phyloP scores from a whole-genome alignment of 2,329 filamentous ascomycete species.

The Fusarium oxysporum region DNA sequence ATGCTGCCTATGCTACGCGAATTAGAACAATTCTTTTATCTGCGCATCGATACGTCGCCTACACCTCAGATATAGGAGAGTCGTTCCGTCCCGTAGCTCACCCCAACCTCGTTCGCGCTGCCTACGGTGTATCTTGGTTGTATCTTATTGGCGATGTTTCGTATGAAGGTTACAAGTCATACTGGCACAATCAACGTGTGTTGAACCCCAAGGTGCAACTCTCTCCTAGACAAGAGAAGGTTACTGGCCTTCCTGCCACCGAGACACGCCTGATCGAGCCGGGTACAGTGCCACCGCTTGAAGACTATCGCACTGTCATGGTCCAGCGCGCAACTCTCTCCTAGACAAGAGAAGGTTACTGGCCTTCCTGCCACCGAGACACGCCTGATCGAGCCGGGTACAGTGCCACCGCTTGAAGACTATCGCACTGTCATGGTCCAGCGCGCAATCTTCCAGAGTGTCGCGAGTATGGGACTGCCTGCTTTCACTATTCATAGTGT shows the following conservation, averaged over 20 bases:
- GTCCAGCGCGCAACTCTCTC: constrained; percentile 77
- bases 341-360: constrained; percentile 60
- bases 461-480: constrained; percentile 94
- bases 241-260: constrained; percentile 57
- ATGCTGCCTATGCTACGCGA: constrained; percentile 90
- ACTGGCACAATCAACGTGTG: constrained; percentile 83
- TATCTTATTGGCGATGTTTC: constrained; percentile 92
- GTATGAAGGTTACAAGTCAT: constrained; percentile 96
- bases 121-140: constrained; percentile 92
- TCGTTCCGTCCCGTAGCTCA: constrained; percentile 94
- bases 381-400: constrained; percentile 51
- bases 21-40: constrained; percentile 88
- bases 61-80: constrained; percentile 96
- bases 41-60: constrained; percentile 95
- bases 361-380: constrained; percentile 55
- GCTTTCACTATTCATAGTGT: constrained; percentile 95
- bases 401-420: constrained; percentile 81
- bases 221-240: constrained; percentile 60
- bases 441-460: constrained; percentile 86
- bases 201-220: constrained; percentile 75
- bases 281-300: constrained; percentile 72
- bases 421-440: constrained; percentile 92
- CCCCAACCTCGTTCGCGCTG: constrained; percentile 80
- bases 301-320: constrained; percentile 94
- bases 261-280: constrained; percentile 50